A percentile compares a stretch with the other conserved stretches of the same genome.
Evolutionary conservation across 1,284 basidiomycete genomes (phyloP).

Genomic region (Tremellales sp.): DNA sequence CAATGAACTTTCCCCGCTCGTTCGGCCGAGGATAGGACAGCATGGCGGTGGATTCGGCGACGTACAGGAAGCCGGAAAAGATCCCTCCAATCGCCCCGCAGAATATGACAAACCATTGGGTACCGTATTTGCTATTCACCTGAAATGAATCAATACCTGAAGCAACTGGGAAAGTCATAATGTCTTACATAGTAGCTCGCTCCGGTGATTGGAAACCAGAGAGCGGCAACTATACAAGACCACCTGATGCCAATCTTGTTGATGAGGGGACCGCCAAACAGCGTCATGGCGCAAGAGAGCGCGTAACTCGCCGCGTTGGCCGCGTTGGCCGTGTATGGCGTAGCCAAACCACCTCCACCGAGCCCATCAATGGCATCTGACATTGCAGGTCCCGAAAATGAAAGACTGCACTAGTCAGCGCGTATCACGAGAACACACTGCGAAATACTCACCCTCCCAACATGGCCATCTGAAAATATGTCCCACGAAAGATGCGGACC

Average conservation of each 20-base stretch:
- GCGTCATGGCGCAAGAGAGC: constrained; percentile 18
- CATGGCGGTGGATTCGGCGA: constrained; percentile 36
- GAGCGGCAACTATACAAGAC: constrained; percentile 26
- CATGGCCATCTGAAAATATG: constrained; percentile 28
- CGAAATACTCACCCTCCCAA: constrained; percentile 23
- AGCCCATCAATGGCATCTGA: constrained; percentile 26
- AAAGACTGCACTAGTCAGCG: constrained; percentile 7
- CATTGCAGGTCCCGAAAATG: constrained; percentile 31
- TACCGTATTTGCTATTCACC: constrained; percentile 21
- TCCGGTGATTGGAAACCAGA: constrained; percentile 17
- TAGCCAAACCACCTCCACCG: constrained; percentile 31
- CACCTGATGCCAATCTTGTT: constrained; percentile 36
- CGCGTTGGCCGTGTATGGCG: constrained; percentile 26
- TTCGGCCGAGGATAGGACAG: constrained; percentile 29
- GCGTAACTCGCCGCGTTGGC: constrained; percentile 20
- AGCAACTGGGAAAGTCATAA: too few species aligned
- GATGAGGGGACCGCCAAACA: constrained; percentile 32
- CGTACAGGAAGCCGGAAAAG: constrained; percentile 26
- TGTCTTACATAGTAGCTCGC: constrained; percentile 24
- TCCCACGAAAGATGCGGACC: constrained; percentile 18
- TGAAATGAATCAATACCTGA: too few species aligned
- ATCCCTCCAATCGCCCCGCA: constrained; percentile 16
- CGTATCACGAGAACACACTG: not conserved
- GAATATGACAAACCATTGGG: constrained; percentile 26
- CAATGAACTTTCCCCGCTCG: constrained; percentile 23